Base-by-base conservation (phyloP, 306 rosid species). In the Cicer yamashitae region DNA sequence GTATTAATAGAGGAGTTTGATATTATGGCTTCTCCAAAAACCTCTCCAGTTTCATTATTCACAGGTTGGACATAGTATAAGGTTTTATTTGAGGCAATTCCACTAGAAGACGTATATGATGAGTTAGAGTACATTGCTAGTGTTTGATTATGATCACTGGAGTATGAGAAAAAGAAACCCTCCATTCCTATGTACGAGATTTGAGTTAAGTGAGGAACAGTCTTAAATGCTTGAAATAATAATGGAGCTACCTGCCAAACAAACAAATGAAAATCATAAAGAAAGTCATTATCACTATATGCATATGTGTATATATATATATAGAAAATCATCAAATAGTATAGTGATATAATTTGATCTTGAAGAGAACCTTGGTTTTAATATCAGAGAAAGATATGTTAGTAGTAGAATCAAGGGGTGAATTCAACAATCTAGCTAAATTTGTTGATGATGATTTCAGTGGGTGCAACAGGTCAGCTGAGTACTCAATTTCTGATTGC, bases 41-140 rank as follows among this genome's bases (percentile, higher is more conserved):
- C 64, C 22, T 67, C 50, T 63, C 90, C 93, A 58, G 67, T 84
- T 45, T 67, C 79, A 62, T 44, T 60, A 54, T 84, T 73, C 40
- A 82, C 88, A 7, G 20, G 78, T 10, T 86, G 87, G 5, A 78
- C 46, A 45, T 80, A 74, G 22, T 81, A 84, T 43, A 9, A 10
- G 58, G 30, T 52, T 22, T 43, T 14, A 48, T 44, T 34, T 50
- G 78, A 72, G 62, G 34, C 22, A 50, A 56, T 41, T 45, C 66
- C 48, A 8, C 7, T 6, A 11, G 70, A 34, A 72, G 44, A 2
- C 1, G 17, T 59, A 52, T 48, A 48, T 45, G 89, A 66, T 37
- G 87, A 74, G 82, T 86, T 88, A 10, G 87, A 71, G 85, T 77
- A 88, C 63, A 84, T 7, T 40, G 87, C 87, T n/a, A 86, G 37